Conservation (phyloP, 306 rosid genomes). For the Trifolium pratense region DNA sequence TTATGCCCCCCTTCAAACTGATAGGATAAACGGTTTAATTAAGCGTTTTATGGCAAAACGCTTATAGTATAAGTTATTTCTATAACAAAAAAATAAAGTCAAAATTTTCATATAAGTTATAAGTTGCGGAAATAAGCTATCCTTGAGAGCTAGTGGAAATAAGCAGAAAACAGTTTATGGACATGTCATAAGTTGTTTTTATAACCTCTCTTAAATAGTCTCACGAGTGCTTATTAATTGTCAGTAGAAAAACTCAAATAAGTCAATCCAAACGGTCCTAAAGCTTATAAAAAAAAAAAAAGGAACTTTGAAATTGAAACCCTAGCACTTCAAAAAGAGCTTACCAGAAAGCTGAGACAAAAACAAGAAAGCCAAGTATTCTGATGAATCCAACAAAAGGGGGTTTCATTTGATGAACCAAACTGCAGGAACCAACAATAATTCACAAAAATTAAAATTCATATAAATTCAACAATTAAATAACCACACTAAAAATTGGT, state of each 20-base stretch:
- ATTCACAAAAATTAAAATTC: constrained; percentile 2
- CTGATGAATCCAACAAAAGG: constrained; percentile 42
- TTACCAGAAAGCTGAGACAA: constrained; percentile 55
- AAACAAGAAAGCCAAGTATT: constrained; percentile 36
- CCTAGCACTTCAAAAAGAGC: constrained; percentile 25
- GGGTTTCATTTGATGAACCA: constrained; percentile 42
- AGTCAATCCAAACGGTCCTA: background rate
- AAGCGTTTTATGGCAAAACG: too few relatives aligned
- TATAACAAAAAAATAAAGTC: too few relatives aligned
- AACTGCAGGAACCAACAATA: constrained; percentile 43
- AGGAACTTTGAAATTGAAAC: constrained; percentile 35
- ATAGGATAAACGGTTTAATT: too few relatives aligned
- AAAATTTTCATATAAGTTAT: too few relatives aligned
- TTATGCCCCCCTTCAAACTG: too few relatives aligned
- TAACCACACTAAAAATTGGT: background rate
- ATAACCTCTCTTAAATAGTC: background rate
- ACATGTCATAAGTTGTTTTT: too few relatives aligned
- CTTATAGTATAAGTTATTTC: too few relatives aligned
- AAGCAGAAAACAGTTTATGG: background rate
- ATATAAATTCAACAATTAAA: background rate
- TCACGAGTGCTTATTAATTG: background rate
- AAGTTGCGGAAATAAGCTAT: background rate
- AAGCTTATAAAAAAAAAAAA: background rate
- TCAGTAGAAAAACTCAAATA: background rate
- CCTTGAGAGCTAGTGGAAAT: background rate